These are phyloP conservation scores for Moniliophthora roreri DNA, from an alignment of 1,284 basidiomycete genomes.

Conservation along the genomic window DNA sequence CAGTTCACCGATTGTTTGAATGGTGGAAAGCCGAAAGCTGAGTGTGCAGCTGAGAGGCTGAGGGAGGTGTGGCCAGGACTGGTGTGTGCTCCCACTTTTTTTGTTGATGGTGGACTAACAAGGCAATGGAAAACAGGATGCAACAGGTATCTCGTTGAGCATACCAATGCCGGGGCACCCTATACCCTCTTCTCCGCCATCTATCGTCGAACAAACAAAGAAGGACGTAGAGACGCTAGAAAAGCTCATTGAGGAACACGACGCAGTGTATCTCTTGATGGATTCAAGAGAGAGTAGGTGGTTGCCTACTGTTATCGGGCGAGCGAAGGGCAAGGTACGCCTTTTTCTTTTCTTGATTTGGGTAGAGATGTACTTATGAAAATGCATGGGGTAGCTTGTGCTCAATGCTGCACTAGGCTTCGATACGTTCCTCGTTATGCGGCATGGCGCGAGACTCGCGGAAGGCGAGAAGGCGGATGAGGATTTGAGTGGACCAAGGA, in stretches of 20 bases:
- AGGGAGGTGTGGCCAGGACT: conserved; percentile 92
- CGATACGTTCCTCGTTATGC: conserved; percentile 96
- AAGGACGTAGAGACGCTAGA: conserved; percentile 76
- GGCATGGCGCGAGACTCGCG: conserved; percentile 76
- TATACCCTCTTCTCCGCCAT: conserved; percentile 51
- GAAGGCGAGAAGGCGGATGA: conserved; percentile 20
- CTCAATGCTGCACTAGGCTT: conserved; percentile 96
- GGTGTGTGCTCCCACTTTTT: conserved; percentile 52
- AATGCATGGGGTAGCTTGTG: too few species aligned
- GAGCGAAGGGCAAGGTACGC: conserved; percentile 80
- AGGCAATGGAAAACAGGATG: conserved; percentile 51
- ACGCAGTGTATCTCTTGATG: conserved; percentile 94
- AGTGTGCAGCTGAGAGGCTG: conserved; percentile 85
- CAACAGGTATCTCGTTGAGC: conserved; percentile 71
- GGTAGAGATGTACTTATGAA: too few species aligned
- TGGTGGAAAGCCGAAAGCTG: conserved; percentile 92
- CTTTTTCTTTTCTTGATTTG: too few species aligned
- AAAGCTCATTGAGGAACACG: conserved; percentile 78
- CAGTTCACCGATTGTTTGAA: conserved; percentile 93
- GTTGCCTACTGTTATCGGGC: conserved; percentile 89
- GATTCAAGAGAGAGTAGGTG: conserved; percentile 96
- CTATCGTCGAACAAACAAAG: conserved; percentile 52
- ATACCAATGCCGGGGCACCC: conserved; percentile 99
- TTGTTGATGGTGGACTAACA: conserved; percentile 1
- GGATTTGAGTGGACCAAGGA: conserved; percentile 22